Conservation (phyloP, 192 early-diverging fungal species). For the Backusella morwellensis region DNA sequence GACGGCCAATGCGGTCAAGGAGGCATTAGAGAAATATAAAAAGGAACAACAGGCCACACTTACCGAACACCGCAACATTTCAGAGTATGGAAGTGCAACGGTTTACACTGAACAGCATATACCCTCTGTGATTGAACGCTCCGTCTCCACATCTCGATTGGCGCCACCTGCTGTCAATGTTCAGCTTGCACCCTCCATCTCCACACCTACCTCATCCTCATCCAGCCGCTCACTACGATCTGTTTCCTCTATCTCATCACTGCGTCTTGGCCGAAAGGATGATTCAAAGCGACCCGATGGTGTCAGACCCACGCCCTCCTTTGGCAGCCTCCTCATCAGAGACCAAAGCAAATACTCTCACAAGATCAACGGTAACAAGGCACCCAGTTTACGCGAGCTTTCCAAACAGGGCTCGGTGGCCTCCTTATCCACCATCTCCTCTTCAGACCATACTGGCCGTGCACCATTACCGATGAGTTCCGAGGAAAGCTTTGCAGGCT, state of each 20-base stretch:
- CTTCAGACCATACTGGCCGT: background rate
- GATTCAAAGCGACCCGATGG: background rate
- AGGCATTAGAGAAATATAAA: background rate
- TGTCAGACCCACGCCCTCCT: background rate
- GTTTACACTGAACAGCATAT: too few relatives aligned
- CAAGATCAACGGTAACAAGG: background rate
- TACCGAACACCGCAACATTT: background rate
- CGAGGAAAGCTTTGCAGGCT: background rate
- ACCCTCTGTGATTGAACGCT: constrained; percentile 11
- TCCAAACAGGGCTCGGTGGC: background rate
- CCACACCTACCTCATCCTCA: constrained; percentile 16
- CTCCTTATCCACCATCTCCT: constrained; percentile 19
- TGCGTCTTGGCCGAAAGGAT: constrained; percentile 11
- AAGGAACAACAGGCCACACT: background rate
- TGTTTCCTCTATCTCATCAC: constrained; percentile 17
- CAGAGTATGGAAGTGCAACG: background rate
- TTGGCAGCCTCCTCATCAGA: constrained; percentile 11
- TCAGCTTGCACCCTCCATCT: constrained; percentile 23
- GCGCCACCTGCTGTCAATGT: constrained; percentile 15
- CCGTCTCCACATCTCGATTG: constrained; percentile 19
- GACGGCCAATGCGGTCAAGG: background rate
- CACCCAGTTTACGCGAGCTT: background rate
- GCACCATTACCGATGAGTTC: background rate
- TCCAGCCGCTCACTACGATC: constrained; percentile 8
- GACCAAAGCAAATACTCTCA: constrained; percentile 8